These are phyloP conservation scores for Phytophthora cryptogea DNA, from an alignment of 352 stramenopile species.

Conservation along the genomic window DNA sequence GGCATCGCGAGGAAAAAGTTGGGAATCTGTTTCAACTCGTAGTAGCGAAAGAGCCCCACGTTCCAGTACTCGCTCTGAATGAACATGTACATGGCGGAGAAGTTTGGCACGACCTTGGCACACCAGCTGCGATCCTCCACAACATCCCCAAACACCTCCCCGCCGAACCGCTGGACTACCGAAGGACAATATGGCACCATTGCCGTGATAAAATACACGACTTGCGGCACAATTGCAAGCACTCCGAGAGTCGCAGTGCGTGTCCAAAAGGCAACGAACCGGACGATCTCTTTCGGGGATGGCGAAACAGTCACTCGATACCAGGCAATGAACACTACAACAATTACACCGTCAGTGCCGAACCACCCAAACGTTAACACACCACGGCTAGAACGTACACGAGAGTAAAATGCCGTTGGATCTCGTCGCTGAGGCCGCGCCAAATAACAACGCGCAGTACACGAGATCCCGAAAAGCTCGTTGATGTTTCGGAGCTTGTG, in stretches of 20 bases:
- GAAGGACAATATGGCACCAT: constrained; percentile 71
- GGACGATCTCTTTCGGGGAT: constrained; percentile 25
- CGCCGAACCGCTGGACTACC: constrained; percentile 26
- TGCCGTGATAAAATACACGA: constrained; percentile 69
- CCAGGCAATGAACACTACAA: constrained; percentile 78
- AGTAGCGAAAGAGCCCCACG: constrained; percentile 94
- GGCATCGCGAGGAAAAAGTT: constrained; percentile 94
- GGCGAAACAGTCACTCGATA: constrained; percentile 64
- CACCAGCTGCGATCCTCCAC: constrained; percentile 75
- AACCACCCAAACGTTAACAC: neutral
- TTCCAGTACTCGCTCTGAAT: constrained; percentile 97
- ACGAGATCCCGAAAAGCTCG: constrained; percentile 41
- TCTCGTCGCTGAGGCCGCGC: constrained; percentile 61
- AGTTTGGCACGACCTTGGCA: constrained; percentile 58
- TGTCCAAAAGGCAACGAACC: constrained; percentile 65
- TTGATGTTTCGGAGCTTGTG: constrained; percentile 11
- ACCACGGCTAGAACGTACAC: constrained; percentile 47
- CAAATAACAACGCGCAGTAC: constrained; percentile 58
- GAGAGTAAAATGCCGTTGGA: constrained; percentile 84
- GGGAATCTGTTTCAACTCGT: constrained; percentile 92
- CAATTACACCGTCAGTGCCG: constrained; percentile 14
- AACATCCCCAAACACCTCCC: constrained; percentile 1
- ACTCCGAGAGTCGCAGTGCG: constrained; percentile 61
- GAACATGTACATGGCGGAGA: constrained; percentile 92
- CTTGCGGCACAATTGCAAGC: constrained; percentile 64